These are phyloP conservation scores for Thozetella sp. DNA, from an alignment of 495 filamentous ascomycete genomes.

Conservation along the genomic window DNA sequence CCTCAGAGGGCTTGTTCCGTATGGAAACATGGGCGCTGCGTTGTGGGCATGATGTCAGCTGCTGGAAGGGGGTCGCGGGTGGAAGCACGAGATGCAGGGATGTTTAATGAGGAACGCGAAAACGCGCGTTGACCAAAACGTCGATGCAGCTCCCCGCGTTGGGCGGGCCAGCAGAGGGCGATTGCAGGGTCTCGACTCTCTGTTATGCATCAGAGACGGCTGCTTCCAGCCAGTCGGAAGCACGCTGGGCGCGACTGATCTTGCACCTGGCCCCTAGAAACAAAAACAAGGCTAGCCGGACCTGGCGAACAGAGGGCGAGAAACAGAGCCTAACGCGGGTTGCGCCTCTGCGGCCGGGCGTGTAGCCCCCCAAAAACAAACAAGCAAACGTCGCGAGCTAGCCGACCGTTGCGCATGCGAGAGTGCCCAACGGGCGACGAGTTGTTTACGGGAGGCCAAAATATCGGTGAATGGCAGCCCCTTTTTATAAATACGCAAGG, in stretches of 20 bases:
- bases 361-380: slow-evolving; percentile 19
- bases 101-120: slow-evolving; percentile 3
- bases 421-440: background rate
- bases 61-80: background rate
- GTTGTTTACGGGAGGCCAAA: slow-evolving; percentile 8
- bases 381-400: slow-evolving; percentile 23
- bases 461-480: background rate
- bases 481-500: slow-evolving; percentile 2
- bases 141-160: background rate
- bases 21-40: too few relatives aligned
- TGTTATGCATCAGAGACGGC: slow-evolving; percentile 4
- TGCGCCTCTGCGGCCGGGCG: slow-evolving; percentile 9
- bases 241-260: slow-evolving; percentile 12
- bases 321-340: slow-evolving; percentile 5
- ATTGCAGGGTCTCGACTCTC: background rate
- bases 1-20: too few relatives aligned
- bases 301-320: slow-evolving; percentile 14
- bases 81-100: background rate
- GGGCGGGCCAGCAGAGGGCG: background rate
- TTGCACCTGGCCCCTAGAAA: slow-evolving; percentile 6
- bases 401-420: background rate
- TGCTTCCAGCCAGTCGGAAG: slow-evolving; percentile 19
- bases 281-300: slow-evolving; percentile 23
- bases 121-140: background rate
- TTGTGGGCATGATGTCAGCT: too few relatives aligned